A percentile compares a stretch with the other conserved stretches of the same genome.
Evolutionary conservation across 208 protist genomes (phyloP).

Genomic region (Trypanosoma cruzi): DNA sequence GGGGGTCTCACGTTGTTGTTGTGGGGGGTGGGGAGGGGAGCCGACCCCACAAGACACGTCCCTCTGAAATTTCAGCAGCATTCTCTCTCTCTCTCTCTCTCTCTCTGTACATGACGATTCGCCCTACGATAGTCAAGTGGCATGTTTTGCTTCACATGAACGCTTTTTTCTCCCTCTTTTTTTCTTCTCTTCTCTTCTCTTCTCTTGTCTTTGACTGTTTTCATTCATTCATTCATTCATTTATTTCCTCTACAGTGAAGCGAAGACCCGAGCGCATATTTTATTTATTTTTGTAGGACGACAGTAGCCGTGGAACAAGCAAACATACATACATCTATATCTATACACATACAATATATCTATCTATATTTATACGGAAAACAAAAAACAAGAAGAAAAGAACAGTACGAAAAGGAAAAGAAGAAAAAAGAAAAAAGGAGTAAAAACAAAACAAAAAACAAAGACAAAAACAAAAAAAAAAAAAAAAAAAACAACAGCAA

Average conservation of each 20-base stretch:
- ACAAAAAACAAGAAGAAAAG: background rate
- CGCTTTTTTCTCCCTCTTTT: background rate
- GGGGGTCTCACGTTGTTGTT: too few species aligned
- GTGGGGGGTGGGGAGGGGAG: background rate
- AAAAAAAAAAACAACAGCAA: background rate
- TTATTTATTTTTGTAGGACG: background rate
- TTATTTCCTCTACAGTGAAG: background rate
- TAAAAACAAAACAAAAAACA: background rate
- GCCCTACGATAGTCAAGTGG: too few species aligned
- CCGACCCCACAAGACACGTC: too few species aligned
- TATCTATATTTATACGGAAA: background rate
- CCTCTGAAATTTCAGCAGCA: too few species aligned
- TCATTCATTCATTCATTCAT: too few species aligned
- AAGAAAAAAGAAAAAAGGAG: constrained; percentile 1
- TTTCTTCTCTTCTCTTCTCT: background rate
- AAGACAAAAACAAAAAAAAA: constrained; percentile 11
- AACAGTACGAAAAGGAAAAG: background rate
- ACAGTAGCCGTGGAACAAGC: background rate
- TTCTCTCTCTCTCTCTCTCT: too few species aligned
- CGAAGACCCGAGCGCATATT: background rate
- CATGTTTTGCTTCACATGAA: too few species aligned
- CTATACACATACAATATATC: too few species aligned
- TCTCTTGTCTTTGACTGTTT: background rate
- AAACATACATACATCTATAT: constrained; percentile 2
- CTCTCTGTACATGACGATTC: too few species aligned